A percentile compares a stretch with the other conserved stretches of the same genome.
These are phyloP conservation scores for Cyberlindnera euphorbiae DNA, from an alignment of 805 yeast species.

Conservation along the genomic window DNA sequence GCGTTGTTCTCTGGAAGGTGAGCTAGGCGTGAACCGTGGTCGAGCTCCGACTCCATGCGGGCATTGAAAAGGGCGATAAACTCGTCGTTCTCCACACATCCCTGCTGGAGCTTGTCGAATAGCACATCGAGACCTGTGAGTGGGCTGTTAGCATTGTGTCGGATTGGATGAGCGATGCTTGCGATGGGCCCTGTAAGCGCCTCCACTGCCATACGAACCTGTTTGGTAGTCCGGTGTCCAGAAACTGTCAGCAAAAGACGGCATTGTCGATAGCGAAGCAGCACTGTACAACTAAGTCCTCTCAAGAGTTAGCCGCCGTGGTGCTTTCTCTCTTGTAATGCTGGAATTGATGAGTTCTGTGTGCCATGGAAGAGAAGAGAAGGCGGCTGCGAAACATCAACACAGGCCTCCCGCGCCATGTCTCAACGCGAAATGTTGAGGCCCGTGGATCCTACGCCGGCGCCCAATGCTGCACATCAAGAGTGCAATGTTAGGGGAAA, in stretches of 20 bases:
- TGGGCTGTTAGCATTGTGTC: constrained; percentile 1
- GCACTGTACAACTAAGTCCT: too few species aligned
- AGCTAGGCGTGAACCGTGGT: constrained; percentile 55
- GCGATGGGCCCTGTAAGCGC: background rate
- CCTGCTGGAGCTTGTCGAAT: constrained; percentile 51
- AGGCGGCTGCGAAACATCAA: too few species aligned
- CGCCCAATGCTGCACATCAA: background rate
- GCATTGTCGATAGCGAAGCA: constrained; percentile 23
- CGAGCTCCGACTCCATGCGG: constrained; percentile 67
- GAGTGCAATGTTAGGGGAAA: background rate
- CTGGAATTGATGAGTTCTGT: constrained; percentile 1
- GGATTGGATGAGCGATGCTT: background rate
- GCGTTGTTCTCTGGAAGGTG: constrained; percentile 33
- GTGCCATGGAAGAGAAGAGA: too few species aligned
- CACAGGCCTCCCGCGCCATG: too few species aligned
- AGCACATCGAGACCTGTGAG: constrained; percentile 42
- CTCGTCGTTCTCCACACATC: constrained; percentile 67
- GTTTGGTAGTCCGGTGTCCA: constrained; percentile 66
- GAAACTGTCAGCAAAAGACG: constrained; percentile 69
- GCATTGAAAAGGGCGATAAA: constrained; percentile 59
- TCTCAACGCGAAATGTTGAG: too few species aligned
- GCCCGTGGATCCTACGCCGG: too few species aligned
- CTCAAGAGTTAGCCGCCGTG: too few species aligned
- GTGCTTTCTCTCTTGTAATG: background rate
- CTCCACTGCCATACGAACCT: too few species aligned